phyloP scores from a whole-genome alignment of 768 basidiomycete genomes.

The Mycena pura region DNA sequence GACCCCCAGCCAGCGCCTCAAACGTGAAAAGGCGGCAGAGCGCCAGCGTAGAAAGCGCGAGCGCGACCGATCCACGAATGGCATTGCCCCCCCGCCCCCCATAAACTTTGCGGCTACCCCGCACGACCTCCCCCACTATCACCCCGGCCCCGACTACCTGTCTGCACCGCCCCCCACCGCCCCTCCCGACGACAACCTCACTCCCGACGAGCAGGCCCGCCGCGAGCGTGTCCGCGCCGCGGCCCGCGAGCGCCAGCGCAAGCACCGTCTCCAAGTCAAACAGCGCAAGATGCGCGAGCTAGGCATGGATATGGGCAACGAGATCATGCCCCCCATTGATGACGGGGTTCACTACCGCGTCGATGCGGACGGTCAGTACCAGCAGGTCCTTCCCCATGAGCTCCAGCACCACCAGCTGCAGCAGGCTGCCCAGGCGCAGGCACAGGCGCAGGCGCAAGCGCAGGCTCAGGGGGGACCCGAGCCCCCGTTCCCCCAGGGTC shows the following conservation, averaged over 20 bases:
- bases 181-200: conserved; percentile 40
- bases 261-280: conserved; percentile 81
- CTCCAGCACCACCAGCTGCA: conserved; percentile 38
- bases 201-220: conserved; percentile 70
- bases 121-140: conserved; percentile 35
- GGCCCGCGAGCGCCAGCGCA: conserved; percentile 82
- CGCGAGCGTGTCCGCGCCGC: conserved; percentile 77
- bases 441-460: conserved; percentile 37
- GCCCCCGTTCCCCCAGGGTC: conserved; percentile 67
- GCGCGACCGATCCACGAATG: conserved; percentile 55
- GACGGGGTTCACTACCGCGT: conserved; percentile 74
- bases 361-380: conserved; percentile 53
- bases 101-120: conserved; percentile 46
- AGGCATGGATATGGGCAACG: conserved; percentile 84
- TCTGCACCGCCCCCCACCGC: conserved; percentile 24
- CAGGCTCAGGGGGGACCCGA: conserved; percentile 38
- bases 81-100: conserved; percentile 38
- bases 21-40: conserved; percentile 88
- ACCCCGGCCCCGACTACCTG: conserved; percentile 26
- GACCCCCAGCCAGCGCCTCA: conserved; percentile 72
- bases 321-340: conserved; percentile 55
- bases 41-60: conserved; percentile 85
- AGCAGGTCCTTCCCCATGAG: conserved; percentile 51
- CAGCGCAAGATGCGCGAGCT: conserved; percentile 82
- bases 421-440: conserved; percentile 33